phyloP scores from a whole-genome alignment of 805 yeast genomes.

The Schizosaccharomyces japonicus region DNA sequence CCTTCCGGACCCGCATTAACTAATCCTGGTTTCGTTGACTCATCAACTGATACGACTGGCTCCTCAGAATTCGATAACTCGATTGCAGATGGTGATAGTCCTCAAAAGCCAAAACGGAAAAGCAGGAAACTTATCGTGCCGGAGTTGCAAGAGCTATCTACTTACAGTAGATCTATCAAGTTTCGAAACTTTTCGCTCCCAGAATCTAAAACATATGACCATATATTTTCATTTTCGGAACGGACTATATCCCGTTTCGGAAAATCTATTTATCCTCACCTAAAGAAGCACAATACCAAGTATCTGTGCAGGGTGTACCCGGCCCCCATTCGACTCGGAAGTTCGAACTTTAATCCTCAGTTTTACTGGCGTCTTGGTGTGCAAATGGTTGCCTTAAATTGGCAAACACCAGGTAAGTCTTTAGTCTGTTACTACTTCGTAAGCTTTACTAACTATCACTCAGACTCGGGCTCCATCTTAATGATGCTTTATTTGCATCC shows the following conservation, averaged over 20 bases:
- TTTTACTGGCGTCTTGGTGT: constrained; percentile 63
- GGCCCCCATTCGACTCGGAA: constrained; percentile 45
- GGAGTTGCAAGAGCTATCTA: constrained; percentile 24
- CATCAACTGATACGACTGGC: constrained; percentile 7
- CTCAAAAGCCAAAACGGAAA: not conserved
- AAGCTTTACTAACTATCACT: too few relatives aligned
- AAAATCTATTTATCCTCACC: constrained; percentile 31
- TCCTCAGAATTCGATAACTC: constrained; percentile 7
- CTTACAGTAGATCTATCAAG: constrained; percentile 51
- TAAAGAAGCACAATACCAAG: constrained; percentile 53
- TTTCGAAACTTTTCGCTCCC: constrained; percentile 68
- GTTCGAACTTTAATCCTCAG: constrained; percentile 63
- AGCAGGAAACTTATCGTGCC: not conserved
- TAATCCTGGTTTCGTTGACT: not conserved
- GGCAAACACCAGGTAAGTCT: constrained; percentile 86
- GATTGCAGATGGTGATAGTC: too few relatives aligned
- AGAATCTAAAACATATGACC: constrained; percentile 57
- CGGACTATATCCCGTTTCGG: constrained; percentile 37
- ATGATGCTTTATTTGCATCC: constrained; percentile 53
- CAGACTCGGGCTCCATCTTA: constrained; percentile 75
- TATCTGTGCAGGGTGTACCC: constrained; percentile 76
- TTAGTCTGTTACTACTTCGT: too few relatives aligned
- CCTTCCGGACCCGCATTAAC: too few relatives aligned
- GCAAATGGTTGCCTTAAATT: constrained; percentile 89
- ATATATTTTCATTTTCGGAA: constrained; percentile 72